These are phyloP conservation scores for Metschnikowia reukaufii DNA, from an alignment of 805 yeast species.

Conservation along the genomic window DNA sequence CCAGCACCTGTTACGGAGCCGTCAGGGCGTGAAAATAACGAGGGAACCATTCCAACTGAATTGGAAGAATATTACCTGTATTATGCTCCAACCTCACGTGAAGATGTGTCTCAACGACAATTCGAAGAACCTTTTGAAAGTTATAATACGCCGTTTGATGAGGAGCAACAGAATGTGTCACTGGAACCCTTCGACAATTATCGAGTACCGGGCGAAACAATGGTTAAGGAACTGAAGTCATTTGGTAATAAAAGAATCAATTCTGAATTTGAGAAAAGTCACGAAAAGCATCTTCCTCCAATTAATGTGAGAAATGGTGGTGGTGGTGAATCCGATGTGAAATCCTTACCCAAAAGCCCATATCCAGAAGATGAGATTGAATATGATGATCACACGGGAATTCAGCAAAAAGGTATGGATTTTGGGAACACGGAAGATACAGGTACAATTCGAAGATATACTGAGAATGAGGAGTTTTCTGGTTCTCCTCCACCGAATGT, in stretches of 20 bases:
- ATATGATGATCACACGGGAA: no score
- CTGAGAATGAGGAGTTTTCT: no score
- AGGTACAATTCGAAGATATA: no score
- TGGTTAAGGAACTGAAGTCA: neutral
- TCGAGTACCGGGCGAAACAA: constrained; percentile 18
- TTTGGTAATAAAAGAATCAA: neutral
- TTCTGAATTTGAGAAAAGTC: neutral
- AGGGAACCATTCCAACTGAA: neutral
- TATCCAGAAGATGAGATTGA: neutral
- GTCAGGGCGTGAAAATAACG: neutral
- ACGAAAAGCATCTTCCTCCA: neutral
- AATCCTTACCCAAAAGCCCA: neutral
- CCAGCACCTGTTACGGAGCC: neutral
- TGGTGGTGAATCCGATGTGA: neutral
- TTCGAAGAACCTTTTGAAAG: constrained; percentile 29
- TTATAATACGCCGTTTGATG: constrained; percentile 25
- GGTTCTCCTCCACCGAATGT: no score
- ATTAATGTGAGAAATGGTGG: neutral
- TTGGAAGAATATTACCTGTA: neutral
- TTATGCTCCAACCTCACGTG: neutral
- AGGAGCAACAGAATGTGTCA: constrained; percentile 4
- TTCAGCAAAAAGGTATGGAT: no score
- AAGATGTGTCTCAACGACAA: neutral
- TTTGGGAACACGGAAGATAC: no score
- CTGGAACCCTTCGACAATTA: constrained; percentile 32